Percentiles rank a stretch among this genome's conserved stretches.
Evolutionary conservation across 306 rosid genomes (phyloP).

Genomic region (Abrus precatorius): DNA sequence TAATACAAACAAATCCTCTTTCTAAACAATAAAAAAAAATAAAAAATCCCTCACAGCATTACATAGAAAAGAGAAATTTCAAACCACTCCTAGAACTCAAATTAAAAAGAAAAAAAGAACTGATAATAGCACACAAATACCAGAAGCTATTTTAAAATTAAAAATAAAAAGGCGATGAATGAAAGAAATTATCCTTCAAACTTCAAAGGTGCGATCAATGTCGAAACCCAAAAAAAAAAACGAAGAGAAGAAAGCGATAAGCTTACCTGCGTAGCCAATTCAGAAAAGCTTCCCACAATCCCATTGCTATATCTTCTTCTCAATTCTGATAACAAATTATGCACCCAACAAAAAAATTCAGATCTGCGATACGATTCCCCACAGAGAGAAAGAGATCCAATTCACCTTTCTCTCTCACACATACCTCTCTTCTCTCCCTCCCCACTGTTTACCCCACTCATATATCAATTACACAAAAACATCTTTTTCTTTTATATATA

Average conservation of each 20-base stretch:
- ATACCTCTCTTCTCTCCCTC: slow-evolving; percentile 30
- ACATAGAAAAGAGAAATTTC: not conserved
- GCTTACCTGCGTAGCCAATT: slow-evolving; percentile 85
- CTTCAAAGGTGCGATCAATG: not conserved
- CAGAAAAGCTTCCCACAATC: slow-evolving; percentile 88
- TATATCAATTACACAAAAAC: slow-evolving; percentile 1
- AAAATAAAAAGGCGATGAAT: not conserved
- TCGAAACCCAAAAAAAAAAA: not conserved
- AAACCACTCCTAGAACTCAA: slow-evolving; percentile 17
- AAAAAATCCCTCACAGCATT: not conserved
- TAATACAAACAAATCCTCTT: not conserved
- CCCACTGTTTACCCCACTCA: slow-evolving; percentile 25
- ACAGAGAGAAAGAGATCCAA: slow-evolving; percentile 47
- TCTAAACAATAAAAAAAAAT: slow-evolving; percentile 15
- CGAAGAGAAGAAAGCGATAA: not conserved
- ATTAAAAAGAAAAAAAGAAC: not conserved
- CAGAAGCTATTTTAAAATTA: not conserved
- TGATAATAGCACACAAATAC: not conserved
- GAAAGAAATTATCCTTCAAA: not conserved
- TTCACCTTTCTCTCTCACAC: slow-evolving; percentile 22
- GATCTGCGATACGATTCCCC: slow-evolving; percentile 46
- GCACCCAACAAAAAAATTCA: slow-evolving; percentile 25
- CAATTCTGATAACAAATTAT: slow-evolving; percentile 39
- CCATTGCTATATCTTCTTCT: slow-evolving; percentile 56
- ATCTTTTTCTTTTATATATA: not conserved